Evolutionary conservation across 2,329 filamentous ascomycete species (phyloP).

Genomic region (Akanthomyces dipterigenus): DNA sequence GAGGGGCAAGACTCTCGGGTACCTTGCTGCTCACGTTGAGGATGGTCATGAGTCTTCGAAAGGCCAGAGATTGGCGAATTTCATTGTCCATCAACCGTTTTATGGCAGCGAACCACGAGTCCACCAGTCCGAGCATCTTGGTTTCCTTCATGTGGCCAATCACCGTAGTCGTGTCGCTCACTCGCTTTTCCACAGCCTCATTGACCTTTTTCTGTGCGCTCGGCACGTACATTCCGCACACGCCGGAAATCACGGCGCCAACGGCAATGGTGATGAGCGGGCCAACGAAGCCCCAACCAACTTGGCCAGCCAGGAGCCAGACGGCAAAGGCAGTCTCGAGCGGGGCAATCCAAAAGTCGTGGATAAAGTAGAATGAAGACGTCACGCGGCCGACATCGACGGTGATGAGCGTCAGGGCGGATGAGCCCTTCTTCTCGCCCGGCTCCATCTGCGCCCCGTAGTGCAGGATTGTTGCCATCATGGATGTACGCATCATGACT

Average conservation of each 20-base stretch:
- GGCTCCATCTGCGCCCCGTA: background rate
- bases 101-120: slow-evolving; percentile 15
- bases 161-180: slow-evolving; percentile 22
- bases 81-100: slow-evolving; percentile 16
- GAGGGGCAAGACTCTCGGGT: slow-evolving; percentile 12
- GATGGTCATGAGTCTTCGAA: slow-evolving; percentile 14
- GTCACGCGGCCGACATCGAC: slow-evolving; percentile 9
- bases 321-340: slow-evolving; percentile 13
- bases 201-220: slow-evolving; percentile 18
- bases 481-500: background rate
- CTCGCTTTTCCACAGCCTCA: slow-evolving; percentile 23
- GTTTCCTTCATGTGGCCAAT: slow-evolving; percentile 24
- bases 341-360: slow-evolving; percentile 14
- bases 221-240: slow-evolving; percentile 9
- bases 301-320: slow-evolving; percentile 13
- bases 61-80: slow-evolving; percentile 17
- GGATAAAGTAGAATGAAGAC: slow-evolving; percentile 8
- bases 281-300: slow-evolving; percentile 13
- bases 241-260: slow-evolving; percentile 7
- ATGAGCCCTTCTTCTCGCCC: background rate
- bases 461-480: background rate
- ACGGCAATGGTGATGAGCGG: slow-evolving; percentile 13
- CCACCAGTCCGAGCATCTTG: slow-evolving; percentile 25
- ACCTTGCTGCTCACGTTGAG: slow-evolving; percentile 14
- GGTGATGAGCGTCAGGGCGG: slow-evolving; percentile 12